phyloP scores from a whole-genome alignment of 75 land plant species.

The Pinus taeda region DNA sequence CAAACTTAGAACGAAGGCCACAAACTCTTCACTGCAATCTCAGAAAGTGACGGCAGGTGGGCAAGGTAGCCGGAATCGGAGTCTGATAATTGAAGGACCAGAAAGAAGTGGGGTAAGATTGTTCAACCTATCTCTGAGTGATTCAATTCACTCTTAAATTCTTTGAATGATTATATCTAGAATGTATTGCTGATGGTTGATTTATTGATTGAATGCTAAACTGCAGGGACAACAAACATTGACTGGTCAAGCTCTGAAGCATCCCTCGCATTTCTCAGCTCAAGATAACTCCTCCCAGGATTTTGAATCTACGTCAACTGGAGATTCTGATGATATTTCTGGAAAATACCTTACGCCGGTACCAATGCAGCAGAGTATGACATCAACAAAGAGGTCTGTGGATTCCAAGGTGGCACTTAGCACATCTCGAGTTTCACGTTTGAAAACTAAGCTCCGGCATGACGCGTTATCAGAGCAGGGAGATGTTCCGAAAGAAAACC shows the following conservation, averaged over 20 bases:
- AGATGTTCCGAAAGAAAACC: not conserved
- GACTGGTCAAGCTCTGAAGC: not conserved
- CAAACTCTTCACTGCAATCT: slow-evolving; percentile 21
- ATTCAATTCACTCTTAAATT: not conserved
- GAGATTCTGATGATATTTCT: slow-evolving; percentile 6
- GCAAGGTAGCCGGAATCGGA: slow-evolving; percentile 12
- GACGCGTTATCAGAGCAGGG: not conserved
- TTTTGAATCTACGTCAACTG: slow-evolving; percentile 5
- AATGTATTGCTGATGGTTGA: not conserved
- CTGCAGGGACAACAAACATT: not conserved
- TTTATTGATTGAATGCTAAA: not conserved
- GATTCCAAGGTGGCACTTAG: slow-evolving; percentile 1
- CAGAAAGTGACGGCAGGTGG: slow-evolving; percentile 28
- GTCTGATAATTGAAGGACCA: slow-evolving; percentile 14
- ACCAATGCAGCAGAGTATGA: not conserved
- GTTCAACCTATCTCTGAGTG: not conserved
- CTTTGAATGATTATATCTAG: not conserved
- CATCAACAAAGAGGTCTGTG: slow-evolving; percentile 4
- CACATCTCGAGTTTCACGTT: slow-evolving; percentile 4
- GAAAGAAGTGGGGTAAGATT: slow-evolving; percentile 3
- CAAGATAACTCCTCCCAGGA: slow-evolving; percentile 1
- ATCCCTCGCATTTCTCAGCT: not conserved
- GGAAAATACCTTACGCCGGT: not conserved
- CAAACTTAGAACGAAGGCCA: not conserved
- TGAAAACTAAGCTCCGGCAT: not conserved